Evolutionary conservation across 129 eudicot genomes (phyloP).

Genomic region (Sambucus nigra): DNA sequence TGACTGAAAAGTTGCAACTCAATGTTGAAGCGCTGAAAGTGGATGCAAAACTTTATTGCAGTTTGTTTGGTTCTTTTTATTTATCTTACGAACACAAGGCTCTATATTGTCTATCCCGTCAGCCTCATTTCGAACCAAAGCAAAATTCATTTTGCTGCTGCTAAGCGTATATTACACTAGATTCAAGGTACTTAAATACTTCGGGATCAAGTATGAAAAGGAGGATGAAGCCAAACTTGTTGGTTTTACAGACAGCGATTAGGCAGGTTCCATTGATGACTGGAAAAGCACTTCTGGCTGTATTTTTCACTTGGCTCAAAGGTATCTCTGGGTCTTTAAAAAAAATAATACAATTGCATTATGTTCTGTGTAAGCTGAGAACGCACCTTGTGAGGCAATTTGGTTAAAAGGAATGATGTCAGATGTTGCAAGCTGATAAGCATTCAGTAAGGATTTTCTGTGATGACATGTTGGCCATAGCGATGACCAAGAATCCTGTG

Average conservation of each 20-base stretch:
- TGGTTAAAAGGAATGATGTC: too few species aligned
- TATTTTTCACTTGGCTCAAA: not conserved
- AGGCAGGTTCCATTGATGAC: not conserved
- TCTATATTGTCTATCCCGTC: not conserved
- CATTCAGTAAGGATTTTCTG: too few species aligned
- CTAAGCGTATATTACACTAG: not conserved
- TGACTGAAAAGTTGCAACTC: not conserved
- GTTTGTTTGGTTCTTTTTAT: not conserved
- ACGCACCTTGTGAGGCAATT: too few species aligned
- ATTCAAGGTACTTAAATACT: not conserved
- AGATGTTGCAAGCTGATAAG: too few species aligned
- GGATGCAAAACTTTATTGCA: not conserved
- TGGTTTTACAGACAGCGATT: not conserved
- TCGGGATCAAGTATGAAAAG: not conserved
- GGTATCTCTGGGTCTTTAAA: not conserved
- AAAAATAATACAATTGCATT: not conserved
- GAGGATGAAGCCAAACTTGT: not conserved
- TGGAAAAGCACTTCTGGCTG: not conserved
- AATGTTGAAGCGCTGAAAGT: conserved; percentile 1
- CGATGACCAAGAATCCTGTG: too few species aligned
- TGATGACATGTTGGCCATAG: too few species aligned
- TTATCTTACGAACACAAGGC: not conserved
- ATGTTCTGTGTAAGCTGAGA: too few species aligned
- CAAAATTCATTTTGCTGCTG: not conserved
- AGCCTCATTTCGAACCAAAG: not conserved